phyloP scores from a whole-genome alignment of 2,329 filamentous ascomycete species.

The Sarocladium oryzae region DNA sequence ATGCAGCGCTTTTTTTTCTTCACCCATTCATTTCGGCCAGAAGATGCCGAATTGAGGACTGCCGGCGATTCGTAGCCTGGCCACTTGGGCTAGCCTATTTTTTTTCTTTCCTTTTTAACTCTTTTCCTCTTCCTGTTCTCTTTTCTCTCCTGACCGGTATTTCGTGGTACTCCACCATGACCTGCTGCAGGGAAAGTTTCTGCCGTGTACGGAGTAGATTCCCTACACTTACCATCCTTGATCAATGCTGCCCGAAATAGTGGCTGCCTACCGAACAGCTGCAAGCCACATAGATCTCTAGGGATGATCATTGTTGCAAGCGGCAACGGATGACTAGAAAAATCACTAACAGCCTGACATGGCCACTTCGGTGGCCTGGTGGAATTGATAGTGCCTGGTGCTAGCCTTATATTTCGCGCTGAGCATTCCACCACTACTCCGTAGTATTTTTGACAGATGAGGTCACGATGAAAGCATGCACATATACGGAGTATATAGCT shows the following conservation, averaged over 20 bases:
- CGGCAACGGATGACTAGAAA: background rate
- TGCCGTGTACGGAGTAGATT: background rate
- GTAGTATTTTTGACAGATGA: background rate
- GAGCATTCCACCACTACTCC: background rate
- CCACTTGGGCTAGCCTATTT: background rate
- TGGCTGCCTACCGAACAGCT: background rate
- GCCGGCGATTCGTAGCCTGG: background rate
- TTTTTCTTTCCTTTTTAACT: too few relatives aligned
- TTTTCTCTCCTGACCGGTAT: background rate
- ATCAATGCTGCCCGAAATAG: background rate
- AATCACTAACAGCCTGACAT: too few relatives aligned
- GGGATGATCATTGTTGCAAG: background rate
- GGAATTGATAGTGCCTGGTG: background rate
- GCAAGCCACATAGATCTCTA: background rate
- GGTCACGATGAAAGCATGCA: background rate
- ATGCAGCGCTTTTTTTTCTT: background rate
- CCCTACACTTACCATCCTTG: background rate
- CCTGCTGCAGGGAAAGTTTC: too few relatives aligned
- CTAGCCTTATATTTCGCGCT: background rate
- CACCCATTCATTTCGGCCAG: conserved; percentile 2
- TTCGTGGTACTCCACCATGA: too few relatives aligned
- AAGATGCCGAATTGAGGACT: background rate
- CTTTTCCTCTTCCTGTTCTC: too few relatives aligned
- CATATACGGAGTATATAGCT: too few relatives aligned
- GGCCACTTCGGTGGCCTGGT: too few relatives aligned